Evolutionary conservation across 2,329 filamentous ascomycete species (phyloP).

Genomic region (Colletotrichum sublineola): DNA sequence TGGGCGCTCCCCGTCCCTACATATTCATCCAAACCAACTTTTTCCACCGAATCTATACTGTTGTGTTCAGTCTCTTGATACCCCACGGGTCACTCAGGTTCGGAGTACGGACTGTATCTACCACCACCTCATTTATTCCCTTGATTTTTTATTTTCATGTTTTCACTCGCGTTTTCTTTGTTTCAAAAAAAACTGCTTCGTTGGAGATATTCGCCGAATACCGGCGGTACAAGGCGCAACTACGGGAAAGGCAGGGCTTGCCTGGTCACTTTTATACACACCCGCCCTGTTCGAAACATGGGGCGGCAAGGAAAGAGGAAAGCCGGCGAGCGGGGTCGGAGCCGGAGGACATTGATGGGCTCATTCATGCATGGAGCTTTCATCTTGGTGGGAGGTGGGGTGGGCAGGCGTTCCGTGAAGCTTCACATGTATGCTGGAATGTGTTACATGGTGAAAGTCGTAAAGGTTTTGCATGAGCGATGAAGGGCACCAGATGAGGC

Average conservation of each 20-base stretch:
- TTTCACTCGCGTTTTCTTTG: not conserved
- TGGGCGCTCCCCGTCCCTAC: constrained; percentile 33
- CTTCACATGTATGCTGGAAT: constrained; percentile 36
- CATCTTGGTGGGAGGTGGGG: not conserved
- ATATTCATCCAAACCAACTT: constrained; percentile 3
- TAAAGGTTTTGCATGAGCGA: constrained; percentile 43
- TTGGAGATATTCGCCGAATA: constrained; percentile 24
- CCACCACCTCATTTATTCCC: constrained; percentile 24
- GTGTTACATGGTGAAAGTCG: constrained; percentile 36
- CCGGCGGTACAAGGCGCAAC: constrained; percentile 35
- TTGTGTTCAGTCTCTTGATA: constrained; percentile 33
- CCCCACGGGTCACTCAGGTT: constrained; percentile 29
- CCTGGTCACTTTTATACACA: constrained; percentile 37
- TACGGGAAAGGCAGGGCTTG: constrained; percentile 38
- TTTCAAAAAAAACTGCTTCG: constrained; percentile 26
- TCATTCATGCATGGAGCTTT: constrained; percentile 27
- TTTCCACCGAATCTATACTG: constrained; percentile 28
- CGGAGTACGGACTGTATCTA: constrained; percentile 41
- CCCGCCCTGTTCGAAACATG: constrained; percentile 9
- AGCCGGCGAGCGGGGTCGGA: constrained; percentile 17
- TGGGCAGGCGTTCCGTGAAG: constrained; percentile 35
- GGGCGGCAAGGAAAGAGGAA: constrained; percentile 18
- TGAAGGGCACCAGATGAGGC: constrained; percentile 32
- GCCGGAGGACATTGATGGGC: constrained; percentile 19
- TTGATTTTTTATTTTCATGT: not conserved